These are phyloP conservation scores for Truncatella angustata DNA, from an alignment of 2,329 filamentous ascomycete species.

Conservation along the genomic window DNA sequence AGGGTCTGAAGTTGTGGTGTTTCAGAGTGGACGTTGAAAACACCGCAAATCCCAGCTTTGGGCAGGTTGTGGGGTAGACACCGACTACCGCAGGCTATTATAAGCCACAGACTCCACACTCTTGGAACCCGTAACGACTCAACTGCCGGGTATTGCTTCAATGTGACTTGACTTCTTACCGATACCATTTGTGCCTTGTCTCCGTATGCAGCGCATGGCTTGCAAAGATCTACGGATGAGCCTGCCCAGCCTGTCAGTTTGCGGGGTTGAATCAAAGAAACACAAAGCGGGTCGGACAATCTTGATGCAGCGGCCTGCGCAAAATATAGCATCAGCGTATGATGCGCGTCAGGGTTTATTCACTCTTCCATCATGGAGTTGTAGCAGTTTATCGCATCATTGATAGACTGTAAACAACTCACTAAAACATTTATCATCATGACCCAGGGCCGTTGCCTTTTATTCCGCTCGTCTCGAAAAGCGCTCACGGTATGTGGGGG, in stretches of 20 bases:
- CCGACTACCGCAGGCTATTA: slow-evolving; percentile 7
- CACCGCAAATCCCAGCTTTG: slow-evolving; percentile 6
- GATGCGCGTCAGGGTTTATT: background rate
- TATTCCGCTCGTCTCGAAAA: background rate
- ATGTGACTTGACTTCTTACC: background rate
- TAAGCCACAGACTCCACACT: slow-evolving; percentile 2
- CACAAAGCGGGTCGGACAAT: slow-evolving; percentile 5
- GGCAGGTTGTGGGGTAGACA: background rate
- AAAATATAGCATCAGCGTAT: background rate
- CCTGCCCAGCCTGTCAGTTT: background rate
- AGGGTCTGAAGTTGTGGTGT: background rate
- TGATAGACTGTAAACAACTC: background rate
- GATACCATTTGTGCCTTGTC: background rate
- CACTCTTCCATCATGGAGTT: background rate
- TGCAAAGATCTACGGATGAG: background rate
- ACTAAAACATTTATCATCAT: slow-evolving; percentile 1
- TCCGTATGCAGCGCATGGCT: background rate
- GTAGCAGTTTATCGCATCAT: background rate
- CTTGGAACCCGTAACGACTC: slow-evolving; percentile 5
- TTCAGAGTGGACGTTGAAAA: slow-evolving; percentile 8
- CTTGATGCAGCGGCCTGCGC: slow-evolving; percentile 3
- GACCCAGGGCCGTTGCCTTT: background rate
- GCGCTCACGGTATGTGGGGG: background rate
- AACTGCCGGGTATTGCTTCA: background rate
- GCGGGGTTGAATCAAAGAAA: background rate